Percentiles rank a stretch among this genome's conserved stretches.
Evolutionary conservation across 2,329 filamentous ascomycete species (phyloP).

Genomic region (Monosporascus sp.): DNA sequence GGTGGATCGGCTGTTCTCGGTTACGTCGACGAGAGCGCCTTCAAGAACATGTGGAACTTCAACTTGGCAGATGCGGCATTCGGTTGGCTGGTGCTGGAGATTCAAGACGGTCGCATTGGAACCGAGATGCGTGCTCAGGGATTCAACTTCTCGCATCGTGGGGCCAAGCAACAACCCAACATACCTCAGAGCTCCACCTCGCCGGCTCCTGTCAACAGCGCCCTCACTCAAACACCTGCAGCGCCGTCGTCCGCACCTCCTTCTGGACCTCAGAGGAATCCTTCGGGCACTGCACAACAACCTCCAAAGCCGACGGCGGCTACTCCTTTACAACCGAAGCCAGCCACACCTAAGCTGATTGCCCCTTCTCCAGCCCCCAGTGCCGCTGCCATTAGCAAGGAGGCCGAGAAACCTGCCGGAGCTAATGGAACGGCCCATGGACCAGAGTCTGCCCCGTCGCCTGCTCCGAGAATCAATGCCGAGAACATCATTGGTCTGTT

Average conservation of each 20-base stretch:
- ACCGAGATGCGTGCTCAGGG: conserved; percentile 98
- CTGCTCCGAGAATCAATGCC: conserved; percentile 52
- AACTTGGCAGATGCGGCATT: conserved; percentile 97
- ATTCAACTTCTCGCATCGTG: conserved; percentile 97
- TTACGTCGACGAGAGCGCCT: conserved; percentile 94
- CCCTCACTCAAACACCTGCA: conserved; percentile 20
- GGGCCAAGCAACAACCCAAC: conserved; percentile 64
- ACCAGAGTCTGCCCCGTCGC: conserved; percentile 49
- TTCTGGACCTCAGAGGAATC: conserved; percentile 30
- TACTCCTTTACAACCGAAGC: conserved; percentile 40
- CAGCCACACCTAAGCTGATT: conserved; percentile 42
- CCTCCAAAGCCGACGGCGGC: conserved; percentile 37
- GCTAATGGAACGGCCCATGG: conserved; percentile 50
- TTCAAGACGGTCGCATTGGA: conserved; percentile 91
- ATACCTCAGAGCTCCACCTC: conserved; percentile 31
- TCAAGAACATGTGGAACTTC: conserved; percentile 99
- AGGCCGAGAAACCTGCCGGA: conserved; percentile 49
- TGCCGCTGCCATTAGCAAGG: conserved; percentile 32
- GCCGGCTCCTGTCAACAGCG: conserved; percentile 29
- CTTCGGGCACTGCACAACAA: conserved; percentile 26
- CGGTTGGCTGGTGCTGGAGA: conserved; percentile 89
- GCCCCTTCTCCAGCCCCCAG: conserved; percentile 33
- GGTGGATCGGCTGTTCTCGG: conserved; percentile 68
- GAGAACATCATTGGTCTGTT: conserved; percentile 80
- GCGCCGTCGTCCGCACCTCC: conserved; percentile 24